Evolutionary conservation across 305 asterid species (phyloP).

Genomic region (Fraxinus sp.): DNA sequence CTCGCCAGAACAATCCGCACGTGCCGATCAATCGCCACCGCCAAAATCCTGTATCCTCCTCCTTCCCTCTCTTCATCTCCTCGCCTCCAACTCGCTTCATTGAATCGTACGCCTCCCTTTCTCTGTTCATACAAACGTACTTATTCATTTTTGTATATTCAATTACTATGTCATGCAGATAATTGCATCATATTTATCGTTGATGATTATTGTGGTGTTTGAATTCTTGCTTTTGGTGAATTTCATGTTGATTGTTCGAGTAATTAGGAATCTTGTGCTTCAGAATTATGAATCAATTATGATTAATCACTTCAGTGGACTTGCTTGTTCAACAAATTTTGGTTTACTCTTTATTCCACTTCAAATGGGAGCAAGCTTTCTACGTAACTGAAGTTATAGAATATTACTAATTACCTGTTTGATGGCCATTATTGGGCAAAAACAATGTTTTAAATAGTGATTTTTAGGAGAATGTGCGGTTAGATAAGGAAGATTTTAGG

Average conservation of each 20-base stretch:
- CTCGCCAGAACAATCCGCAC: constrained; percentile 39
- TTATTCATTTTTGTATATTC: not conserved
- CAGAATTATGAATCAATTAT: not conserved
- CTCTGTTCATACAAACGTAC: not conserved
- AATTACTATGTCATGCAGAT: not conserved
- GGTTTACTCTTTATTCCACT: not conserved
- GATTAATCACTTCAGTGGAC: not conserved
- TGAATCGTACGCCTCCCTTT: constrained; percentile 35
- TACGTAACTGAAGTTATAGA: not conserved
- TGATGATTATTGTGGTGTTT: not conserved
- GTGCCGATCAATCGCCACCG: constrained; percentile 35
- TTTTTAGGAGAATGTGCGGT: too few species aligned
- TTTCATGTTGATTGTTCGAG: not conserved
- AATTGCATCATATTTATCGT: not conserved
- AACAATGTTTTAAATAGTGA: too few species aligned
- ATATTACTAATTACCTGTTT: not conserved
- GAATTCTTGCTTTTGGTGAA: constrained; percentile 3
- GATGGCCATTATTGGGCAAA: too few species aligned
- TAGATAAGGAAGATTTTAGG: too few species aligned
- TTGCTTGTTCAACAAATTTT: not conserved
- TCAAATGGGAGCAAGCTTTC: not conserved
- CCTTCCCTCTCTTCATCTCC: constrained; percentile 26
- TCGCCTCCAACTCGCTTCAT: constrained; percentile 28
- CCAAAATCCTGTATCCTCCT: constrained; percentile 45
- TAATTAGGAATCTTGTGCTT: not conserved